These are phyloP conservation scores for Stagonosporopsis chrysanthemi DNA, from an alignment of 2,329 filamentous ascomycete genomes.

Conservation along the genomic window DNA sequence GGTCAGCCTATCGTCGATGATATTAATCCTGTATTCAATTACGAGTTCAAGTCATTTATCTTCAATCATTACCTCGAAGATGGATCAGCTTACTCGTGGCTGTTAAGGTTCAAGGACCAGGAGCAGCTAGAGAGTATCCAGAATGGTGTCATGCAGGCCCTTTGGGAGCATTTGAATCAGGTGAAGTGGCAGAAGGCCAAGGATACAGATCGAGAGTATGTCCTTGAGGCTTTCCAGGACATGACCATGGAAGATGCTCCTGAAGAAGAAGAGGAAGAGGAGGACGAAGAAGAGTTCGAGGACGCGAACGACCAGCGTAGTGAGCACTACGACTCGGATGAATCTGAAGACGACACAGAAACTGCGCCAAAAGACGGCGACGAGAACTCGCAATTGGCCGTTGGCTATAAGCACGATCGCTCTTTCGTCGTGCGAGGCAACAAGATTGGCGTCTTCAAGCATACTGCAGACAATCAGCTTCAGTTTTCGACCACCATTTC, in stretches of 20 bases:
- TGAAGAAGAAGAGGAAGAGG: slow-evolving; percentile 62
- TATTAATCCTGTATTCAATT: slow-evolving; percentile 98
- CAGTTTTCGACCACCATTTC: slow-evolving; percentile 98
- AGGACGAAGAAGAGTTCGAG: slow-evolving; percentile 67
- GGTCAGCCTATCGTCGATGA: slow-evolving; percentile 86
- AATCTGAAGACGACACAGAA: slow-evolving; percentile 79
- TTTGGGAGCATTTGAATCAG: slow-evolving; percentile 97
- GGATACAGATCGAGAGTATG: slow-evolving; percentile 91
- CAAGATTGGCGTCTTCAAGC: slow-evolving; percentile 99
- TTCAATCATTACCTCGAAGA: slow-evolving; percentile 95
- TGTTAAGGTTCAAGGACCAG: slow-evolving; percentile 89
- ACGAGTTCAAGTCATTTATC: slow-evolving; percentile 98
- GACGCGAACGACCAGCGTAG: slow-evolving; percentile 70
- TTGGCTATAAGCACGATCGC: slow-evolving; percentile 95
- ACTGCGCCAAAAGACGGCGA: slow-evolving; percentile 77
- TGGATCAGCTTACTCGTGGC: slow-evolving; percentile 92
- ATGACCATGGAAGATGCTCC: slow-evolving; percentile 85
- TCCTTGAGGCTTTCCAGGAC: slow-evolving; percentile 94
- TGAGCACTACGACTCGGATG: slow-evolving; percentile 77
- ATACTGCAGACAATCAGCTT: slow-evolving; percentile 88
- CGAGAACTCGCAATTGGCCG: slow-evolving; percentile 90
- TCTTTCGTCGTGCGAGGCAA: slow-evolving; percentile 97
- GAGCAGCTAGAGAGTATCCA: slow-evolving; percentile 85
- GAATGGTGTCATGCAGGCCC: slow-evolving; percentile 89
- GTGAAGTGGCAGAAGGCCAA: slow-evolving; percentile 94